Evolutionary conservation across 257 asterid genomes (phyloP).

Genomic region (Ocimum tenuiflorum): DNA sequence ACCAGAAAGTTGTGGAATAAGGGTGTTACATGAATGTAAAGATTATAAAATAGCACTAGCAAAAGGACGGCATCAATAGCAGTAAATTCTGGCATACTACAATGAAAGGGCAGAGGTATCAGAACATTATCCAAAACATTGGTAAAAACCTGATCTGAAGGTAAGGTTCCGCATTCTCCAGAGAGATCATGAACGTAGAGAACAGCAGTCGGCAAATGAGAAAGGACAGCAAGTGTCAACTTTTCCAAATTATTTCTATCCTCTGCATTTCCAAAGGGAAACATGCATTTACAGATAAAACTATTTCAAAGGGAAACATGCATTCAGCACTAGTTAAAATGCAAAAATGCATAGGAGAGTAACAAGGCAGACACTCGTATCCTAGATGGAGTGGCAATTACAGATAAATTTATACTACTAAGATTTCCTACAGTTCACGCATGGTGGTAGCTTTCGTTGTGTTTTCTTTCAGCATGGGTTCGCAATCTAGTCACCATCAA

Average conservation of each 20-base stretch:
- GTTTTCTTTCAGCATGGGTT: neutral
- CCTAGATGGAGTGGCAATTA: neutral
- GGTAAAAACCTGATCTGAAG: conserved; percentile 82
- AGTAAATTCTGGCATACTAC: neutral
- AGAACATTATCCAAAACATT: neutral
- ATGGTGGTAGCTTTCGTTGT: too few relatives aligned
- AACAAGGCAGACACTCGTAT: neutral
- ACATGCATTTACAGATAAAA: too few relatives aligned
- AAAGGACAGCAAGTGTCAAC: conserved; percentile 89
- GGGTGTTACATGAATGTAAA: neutral
- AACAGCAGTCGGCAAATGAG: conserved; percentile 95
- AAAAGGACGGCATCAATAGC: neutral
- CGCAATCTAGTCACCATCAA: neutral
- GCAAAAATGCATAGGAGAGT: neutral
- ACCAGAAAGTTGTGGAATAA: neutral
- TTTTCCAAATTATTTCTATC: conserved; percentile 94
- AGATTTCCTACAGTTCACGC: neutral
- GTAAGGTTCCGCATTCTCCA: conserved; percentile 92
- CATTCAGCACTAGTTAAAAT: neutral
- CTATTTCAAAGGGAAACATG: conserved; percentile 15
- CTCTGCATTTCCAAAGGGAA: conserved; percentile 47
- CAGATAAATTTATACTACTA: neutral
- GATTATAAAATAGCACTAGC: neutral
- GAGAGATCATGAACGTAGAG: conserved; percentile 93
- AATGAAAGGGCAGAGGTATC: too few relatives aligned